Conservation (phyloP, 768 basidiomycete species). For the Hericium erinaceus region DNA sequence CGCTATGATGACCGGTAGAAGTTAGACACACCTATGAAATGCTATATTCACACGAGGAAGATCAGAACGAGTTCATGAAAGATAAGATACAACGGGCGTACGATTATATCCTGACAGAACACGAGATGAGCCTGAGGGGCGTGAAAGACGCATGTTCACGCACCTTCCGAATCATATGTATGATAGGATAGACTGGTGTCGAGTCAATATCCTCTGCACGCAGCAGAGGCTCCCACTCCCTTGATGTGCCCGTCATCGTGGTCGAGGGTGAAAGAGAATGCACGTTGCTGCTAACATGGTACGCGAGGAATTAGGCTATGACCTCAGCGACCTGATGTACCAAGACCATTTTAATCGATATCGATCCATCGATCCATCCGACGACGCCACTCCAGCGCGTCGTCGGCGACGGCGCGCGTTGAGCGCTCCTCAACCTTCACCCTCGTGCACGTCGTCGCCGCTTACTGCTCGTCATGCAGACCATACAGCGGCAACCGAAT, state of each 20-base stretch:
- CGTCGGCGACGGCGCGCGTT: conserved; percentile 7
- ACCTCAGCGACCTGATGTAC: too few species aligned
- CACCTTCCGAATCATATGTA: conserved; percentile 63
- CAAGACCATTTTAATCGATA: too few species aligned
- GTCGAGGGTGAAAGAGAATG: too few species aligned
- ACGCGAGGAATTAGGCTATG: too few species aligned
- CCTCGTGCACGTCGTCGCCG: neutral
- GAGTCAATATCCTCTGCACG: conserved; percentile 43
- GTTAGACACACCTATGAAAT: neutral
- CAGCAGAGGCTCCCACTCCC: conserved; percentile 31
- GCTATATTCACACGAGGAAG: neutral
- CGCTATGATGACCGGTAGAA: conserved; percentile 36
- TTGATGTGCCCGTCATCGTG: neutral
- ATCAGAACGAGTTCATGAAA: neutral
- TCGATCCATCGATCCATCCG: too few species aligned
- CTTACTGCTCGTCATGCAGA: conserved; percentile 7
- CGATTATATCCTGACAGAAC: conserved; percentile 6
- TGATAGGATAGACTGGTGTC: conserved; percentile 69
- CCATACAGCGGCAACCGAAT: conserved; percentile 3
- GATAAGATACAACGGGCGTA: neutral
- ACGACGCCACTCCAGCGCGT: too few species aligned
- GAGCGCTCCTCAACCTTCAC: neutral
- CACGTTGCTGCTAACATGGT: too few species aligned
- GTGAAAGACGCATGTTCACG: conserved; percentile 24
- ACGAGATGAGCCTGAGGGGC: conserved; percentile 9